Evolutionary conservation across 257 asterid genomes (phyloP), one percentile per base, ranked within the genome.

Genomic region (Solanum rostratum): DNA sequence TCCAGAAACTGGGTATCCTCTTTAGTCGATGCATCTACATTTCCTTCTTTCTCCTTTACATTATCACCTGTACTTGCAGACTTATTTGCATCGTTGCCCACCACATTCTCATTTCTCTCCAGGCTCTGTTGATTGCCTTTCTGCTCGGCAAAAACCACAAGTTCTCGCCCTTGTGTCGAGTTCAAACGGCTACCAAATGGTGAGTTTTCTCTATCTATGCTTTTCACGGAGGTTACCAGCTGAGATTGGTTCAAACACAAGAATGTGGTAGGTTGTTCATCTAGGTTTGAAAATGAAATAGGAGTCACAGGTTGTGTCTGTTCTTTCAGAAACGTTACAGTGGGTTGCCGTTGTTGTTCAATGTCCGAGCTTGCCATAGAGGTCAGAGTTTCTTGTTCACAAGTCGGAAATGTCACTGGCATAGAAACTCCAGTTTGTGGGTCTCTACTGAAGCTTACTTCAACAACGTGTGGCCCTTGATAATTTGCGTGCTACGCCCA

Each of bases 1-100:
- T 92, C 97, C 97, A 93, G 85, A 94, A 91, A 82, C 87, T 85
- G 7, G 85, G 79, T 15, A 63, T 71, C 41, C 74, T 66, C 80
- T n/a, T 88, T 86, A 18, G 66, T 62, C 49, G 74, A 83, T 20
- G 62, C 90, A 65, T 81, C 90, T 69, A 73, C 54, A n/a, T 43
- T 43, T 83, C 88, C 89, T 85, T 73, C 95, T n/a, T 83, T 86
- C 46, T 54, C 88, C 70, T 62, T 79, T 43, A 46, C 84, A 62
- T 57, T 62, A n/a, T 71, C 55, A 43, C 53, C 66, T 65, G 86
- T 15, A 65, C 90, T 89, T 84, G 85, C 84, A 85, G 89, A 53
- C 84, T 73, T 88, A 71, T 82, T 82, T 69, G 70, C 85, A 55
- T 86, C 81, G 57, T 85, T 78, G 41, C 79, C 89, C 50, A 70